Conservation (phyloP, 2,329 filamentous ascomycete genomes). For the Xylaria polymorpha region DNA sequence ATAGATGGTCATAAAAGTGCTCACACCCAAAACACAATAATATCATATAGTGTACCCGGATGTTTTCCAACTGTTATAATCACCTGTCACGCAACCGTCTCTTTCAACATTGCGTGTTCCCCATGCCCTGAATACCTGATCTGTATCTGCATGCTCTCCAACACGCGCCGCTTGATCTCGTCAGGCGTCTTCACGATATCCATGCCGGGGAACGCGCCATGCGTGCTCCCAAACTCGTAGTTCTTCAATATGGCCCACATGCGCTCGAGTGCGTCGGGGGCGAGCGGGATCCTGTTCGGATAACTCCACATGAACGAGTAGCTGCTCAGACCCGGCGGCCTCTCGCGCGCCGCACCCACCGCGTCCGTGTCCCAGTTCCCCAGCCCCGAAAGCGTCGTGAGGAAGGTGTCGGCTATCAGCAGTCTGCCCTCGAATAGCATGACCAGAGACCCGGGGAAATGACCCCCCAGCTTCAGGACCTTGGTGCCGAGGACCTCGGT, state of each 20-base stretch:
- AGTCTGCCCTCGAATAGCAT: slow-evolving; percentile 70
- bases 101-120: slow-evolving; percentile 55
- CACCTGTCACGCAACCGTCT: slow-evolving; percentile 35
- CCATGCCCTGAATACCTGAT: slow-evolving; percentile 62
- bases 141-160: slow-evolving; percentile 84
- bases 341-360: slow-evolving; percentile 50
- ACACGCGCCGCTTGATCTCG: slow-evolving; percentile 70
- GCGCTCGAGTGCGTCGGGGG: slow-evolving; percentile 68
- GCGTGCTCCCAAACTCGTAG: slow-evolving; percentile 72
- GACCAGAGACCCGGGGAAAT: slow-evolving; percentile 81
- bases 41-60: not conserved
- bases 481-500: slow-evolving; percentile 52
- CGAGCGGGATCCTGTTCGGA: slow-evolving; percentile 78
- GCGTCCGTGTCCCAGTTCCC: slow-evolving; percentile 61
- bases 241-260: slow-evolving; percentile 77
- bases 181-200: slow-evolving; percentile 65
- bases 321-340: slow-evolving; percentile 60
- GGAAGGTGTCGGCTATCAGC: slow-evolving; percentile 81
- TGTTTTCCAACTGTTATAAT: not conserved
- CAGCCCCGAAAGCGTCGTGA: slow-evolving; percentile 72
- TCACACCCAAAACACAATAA: not conserved
- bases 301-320: slow-evolving; percentile 83
- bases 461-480: slow-evolving; percentile 78
- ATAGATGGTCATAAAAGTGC: not conserved
- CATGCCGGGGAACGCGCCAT: slow-evolving; percentile 73